Evolutionary conservation across 2,329 filamentous ascomycete species (phyloP).

Genomic region (Cladosporium sp.): DNA sequence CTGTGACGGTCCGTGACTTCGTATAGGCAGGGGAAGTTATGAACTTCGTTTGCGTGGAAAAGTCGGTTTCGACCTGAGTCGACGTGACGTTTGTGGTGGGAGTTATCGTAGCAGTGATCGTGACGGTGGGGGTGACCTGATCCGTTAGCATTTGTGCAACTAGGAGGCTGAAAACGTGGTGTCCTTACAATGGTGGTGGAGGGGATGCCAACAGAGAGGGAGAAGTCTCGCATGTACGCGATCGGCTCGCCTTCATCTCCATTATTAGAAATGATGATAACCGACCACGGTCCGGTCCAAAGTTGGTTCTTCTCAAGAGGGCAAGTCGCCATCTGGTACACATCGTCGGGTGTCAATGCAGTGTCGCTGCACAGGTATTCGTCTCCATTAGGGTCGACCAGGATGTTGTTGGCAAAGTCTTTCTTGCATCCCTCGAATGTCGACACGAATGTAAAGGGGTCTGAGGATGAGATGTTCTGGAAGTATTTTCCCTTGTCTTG

Average conservation of each 20-base stretch:
- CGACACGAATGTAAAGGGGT: conserved; percentile 38
- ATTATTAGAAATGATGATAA: conserved; percentile 40
- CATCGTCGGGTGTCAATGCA: conserved; percentile 29
- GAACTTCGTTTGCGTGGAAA: conserved; percentile 21
- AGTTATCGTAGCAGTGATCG: conserved; percentile 19
- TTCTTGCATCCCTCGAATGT: conserved; percentile 39
- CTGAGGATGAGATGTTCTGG: conserved; percentile 37
- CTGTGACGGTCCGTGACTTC: conserved; percentile 3
- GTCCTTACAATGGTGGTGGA: conserved; percentile 23
- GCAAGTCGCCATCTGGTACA: conserved; percentile 23
- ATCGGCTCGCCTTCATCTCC: conserved; percentile 36
- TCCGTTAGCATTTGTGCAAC: conserved; percentile 6
- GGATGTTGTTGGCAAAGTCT: conserved; percentile 36
- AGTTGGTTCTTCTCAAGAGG: conserved; percentile 35
- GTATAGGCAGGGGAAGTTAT: conserved; percentile 16
- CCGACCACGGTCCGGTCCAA: conserved; percentile 37
- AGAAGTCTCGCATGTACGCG: conserved; percentile 27
- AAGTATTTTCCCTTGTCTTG: conserved; percentile 39
- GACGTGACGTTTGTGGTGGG: conserved; percentile 11
- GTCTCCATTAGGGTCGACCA: conserved; percentile 36
- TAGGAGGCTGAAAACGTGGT: conserved; percentile 14
- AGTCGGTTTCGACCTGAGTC: conserved; percentile 10
- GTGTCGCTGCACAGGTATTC: conserved; percentile 38
- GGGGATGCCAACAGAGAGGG: conserved; percentile 31
- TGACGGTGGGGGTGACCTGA: conserved; percentile 15